Conservation (phyloP, 352 stramenopile species). For the Phytophthora boehmeriae region DNA sequence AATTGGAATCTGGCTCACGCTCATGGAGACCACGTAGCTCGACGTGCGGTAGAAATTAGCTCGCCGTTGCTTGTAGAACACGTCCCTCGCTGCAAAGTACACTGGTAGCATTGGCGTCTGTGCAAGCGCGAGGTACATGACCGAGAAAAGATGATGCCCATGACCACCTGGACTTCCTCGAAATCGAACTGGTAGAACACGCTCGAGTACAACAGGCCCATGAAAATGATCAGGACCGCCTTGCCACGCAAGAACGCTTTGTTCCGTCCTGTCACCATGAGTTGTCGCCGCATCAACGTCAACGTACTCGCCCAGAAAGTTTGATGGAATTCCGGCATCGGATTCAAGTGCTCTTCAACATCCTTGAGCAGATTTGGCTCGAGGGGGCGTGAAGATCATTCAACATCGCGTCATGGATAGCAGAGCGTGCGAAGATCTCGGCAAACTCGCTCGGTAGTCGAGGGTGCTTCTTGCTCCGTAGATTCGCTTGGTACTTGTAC, state of each 20-base stretch:
- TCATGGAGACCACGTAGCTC: slow-evolving; percentile 44
- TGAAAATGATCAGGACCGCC: slow-evolving; percentile 40
- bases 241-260: slow-evolving; percentile 41
- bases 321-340: slow-evolving; percentile 38
- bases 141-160: slow-evolving; percentile 78
- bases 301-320: slow-evolving; percentile 29
- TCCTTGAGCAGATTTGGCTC: slow-evolving; percentile 18
- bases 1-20: slow-evolving; percentile 48
- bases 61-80: slow-evolving; percentile 50
- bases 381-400: slow-evolving; percentile 18
- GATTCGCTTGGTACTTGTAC: slow-evolving; percentile 31
- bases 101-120: slow-evolving; percentile 40
- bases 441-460: slow-evolving; percentile 27
- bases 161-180: slow-evolving; percentile 43
- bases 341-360: slow-evolving; percentile 77
- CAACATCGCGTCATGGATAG: slow-evolving; percentile 29
- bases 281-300: slow-evolving; percentile 45
- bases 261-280: slow-evolving; percentile 56
- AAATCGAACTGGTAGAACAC: slow-evolving; percentile 47
- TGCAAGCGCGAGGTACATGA: slow-evolving; percentile 73
- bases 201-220: slow-evolving; percentile 41
- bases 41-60: slow-evolving; percentile 48
- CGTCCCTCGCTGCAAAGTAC: slow-evolving; percentile 35
- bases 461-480: slow-evolving; percentile 18
- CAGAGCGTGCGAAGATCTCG: slow-evolving; percentile 29